Evolutionary conservation across 192 early-diverging fungal species (phyloP), one percentile per base, ranked within the genome.

Genomic region (Chytriomyces hyalinus): DNA sequence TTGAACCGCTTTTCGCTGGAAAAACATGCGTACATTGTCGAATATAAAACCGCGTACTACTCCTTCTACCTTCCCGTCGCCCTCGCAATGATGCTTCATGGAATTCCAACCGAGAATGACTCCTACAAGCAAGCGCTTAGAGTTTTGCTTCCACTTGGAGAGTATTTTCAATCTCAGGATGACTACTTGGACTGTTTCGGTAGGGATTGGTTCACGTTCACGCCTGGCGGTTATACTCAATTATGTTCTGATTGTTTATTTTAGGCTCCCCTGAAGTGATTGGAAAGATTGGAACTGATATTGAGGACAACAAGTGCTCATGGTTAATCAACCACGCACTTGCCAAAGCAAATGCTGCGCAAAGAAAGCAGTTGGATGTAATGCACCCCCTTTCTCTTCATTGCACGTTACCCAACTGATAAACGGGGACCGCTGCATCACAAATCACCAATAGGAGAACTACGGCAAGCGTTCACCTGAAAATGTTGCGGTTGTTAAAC

Each of bases 271-370:
- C 96, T 6, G 90, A 88, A 64, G 85, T 94, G 49, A 98, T 98
- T 84, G 97, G 97, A 79, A 99, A 99, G 89, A 95, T 99, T 84
- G 97, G 97, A 59, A 99, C 97, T 43, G 97, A 99, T 81, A 99
- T 99, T 65, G 92, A 98, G 86, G 97, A 98, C 84, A 99, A 99
- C 91, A 99, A 99, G 90, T 99, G 97, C 86, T 94, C 92, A 20
- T 99, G 97, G 97, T 84, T 98, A 73, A 93, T 99, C 78, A 95
- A 96, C 76, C 92, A 96, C 85, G 97, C 97, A 1, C 88, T 99
- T 24, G 85, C 83, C 75, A 88, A 84, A 61, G 91, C 89, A 61
- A 87, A 83, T n/a, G 82, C 92, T 49, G 94, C 93, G 76, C 97
- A 99, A 86, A 90, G 94, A 70, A 81, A 91, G 83, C 48, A 94